Evolutionary conservation across 495 filamentous ascomycete genomes (phyloP).

Genomic region (Zalerion maritima): DNA sequence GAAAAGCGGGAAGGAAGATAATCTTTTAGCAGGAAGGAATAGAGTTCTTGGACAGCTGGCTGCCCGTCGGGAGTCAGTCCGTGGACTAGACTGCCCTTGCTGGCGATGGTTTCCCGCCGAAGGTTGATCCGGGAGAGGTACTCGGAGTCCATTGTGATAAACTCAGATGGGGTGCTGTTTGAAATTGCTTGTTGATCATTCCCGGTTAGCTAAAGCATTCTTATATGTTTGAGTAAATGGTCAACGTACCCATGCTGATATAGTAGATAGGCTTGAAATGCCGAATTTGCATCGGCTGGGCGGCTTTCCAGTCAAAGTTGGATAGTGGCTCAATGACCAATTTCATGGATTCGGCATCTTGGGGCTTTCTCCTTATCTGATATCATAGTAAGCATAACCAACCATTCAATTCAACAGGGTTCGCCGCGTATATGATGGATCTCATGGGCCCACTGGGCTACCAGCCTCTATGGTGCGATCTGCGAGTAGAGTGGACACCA

Average conservation of each 20-base stretch:
- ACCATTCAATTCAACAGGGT: no score
- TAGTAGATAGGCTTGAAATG: slow-evolving; percentile 61
- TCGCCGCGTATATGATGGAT: no score
- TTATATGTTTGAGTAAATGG: neutral
- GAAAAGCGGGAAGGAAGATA: slow-evolving; percentile 58
- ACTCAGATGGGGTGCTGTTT: slow-evolving; percentile 39
- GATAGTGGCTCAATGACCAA: slow-evolving; percentile 39
- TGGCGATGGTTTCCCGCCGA: slow-evolving; percentile 35
- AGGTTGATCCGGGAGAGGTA: slow-evolving; percentile 41
- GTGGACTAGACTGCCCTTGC: slow-evolving; percentile 32
- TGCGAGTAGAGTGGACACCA: no score
- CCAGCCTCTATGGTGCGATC: no score
- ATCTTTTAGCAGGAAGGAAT: slow-evolving; percentile 43
- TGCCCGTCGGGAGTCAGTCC: slow-evolving; percentile 27
- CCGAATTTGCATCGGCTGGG: slow-evolving; percentile 44
- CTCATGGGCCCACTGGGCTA: no score
- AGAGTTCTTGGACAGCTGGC: slow-evolving; percentile 46
- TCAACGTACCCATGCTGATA: slow-evolving; percentile 51
- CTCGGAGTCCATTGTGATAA: slow-evolving; percentile 52
- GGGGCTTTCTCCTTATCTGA: no score
- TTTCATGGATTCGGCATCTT: no score
- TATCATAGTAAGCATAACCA: no score
- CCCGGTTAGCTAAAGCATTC: slow-evolving; percentile 1
- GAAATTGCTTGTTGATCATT: slow-evolving; percentile 22
- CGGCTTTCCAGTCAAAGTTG: slow-evolving; percentile 44